Percentiles rank a stretch among this genome's conserved stretches.
Conservation (phyloP, 352 stramenopile genomes). For the Labyrinthula sp. region DNA sequence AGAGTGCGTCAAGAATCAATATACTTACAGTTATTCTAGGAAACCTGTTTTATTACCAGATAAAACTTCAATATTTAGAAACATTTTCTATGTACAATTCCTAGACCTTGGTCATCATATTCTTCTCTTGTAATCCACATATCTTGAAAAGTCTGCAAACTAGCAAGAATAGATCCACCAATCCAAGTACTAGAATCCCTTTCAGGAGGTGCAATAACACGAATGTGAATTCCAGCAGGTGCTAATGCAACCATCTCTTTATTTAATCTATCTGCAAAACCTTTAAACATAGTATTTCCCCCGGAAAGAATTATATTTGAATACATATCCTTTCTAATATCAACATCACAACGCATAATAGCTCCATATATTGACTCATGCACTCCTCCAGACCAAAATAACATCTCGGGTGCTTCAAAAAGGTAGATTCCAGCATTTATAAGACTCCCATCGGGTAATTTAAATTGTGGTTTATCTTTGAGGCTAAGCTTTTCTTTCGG, state of each 20-base stretch:
- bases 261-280: too few species aligned
- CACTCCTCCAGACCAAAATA: conserved; percentile 49
- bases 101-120: too few species aligned
- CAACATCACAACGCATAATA: conserved; percentile 66
- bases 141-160: conserved; percentile 88
- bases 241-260: too few species aligned
- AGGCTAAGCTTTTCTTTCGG: conserved; percentile 53
- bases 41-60: too few species aligned
- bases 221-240: too few species aligned
- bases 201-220: too few species aligned
- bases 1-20: too few species aligned
- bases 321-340: conserved; percentile 58
- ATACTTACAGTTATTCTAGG: too few species aligned
- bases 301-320: conserved; percentile 53
- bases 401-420: conserved; percentile 62
- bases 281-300: conserved; percentile 75
- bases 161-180: conserved; percentile 91
- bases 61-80: too few species aligned
- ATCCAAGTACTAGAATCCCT: too few species aligned
- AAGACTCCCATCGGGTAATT: conserved; percentile 52
- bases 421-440: conserved; percentile 54
- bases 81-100: too few species aligned
- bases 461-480: conserved; percentile 42
- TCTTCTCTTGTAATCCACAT: conserved; percentile 97
- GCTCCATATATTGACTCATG: conserved; percentile 47